phyloP scores from a whole-genome alignment of 2,329 filamentous ascomycete species.

The Colletotrichum sp. region DNA sequence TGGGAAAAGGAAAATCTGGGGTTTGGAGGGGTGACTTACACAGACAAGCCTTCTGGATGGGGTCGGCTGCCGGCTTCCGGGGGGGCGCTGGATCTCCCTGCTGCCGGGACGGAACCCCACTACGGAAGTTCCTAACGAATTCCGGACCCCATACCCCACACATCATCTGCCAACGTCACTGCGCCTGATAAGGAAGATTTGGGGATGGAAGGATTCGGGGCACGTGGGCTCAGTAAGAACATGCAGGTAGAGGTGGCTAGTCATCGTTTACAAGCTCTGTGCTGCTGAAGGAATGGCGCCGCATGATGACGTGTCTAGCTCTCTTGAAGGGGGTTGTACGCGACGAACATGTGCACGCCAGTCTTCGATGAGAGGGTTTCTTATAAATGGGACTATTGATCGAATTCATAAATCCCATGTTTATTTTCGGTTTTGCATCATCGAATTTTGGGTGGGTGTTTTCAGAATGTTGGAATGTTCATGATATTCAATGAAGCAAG shows the following conservation, averaged over 20 bases:
- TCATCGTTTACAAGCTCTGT: neutral
- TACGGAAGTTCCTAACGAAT: neutral
- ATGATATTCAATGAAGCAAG: neutral
- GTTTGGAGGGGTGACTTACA: neutral
- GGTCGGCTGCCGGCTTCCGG: neutral
- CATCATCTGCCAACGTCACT: neutral
- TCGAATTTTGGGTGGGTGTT: neutral
- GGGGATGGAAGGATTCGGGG: neutral
- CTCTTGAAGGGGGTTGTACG: neutral
- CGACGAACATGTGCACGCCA: neutral
- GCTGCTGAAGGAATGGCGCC: neutral
- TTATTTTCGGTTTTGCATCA: fast-evolving
- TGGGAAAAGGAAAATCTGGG: neutral
- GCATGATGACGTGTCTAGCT: neutral
- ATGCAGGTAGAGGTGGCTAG: neutral
- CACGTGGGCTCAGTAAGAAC: neutral
- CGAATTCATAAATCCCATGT: neutral
- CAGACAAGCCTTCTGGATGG: neutral
- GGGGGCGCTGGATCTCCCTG: neutral
- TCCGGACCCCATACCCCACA: neutral
- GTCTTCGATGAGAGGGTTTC: neutral
- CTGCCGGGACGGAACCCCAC: neutral
- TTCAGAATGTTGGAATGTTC: fast-evolving
- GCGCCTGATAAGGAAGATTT: neutral
- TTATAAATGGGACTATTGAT: neutral